Conservation (phyloP, 805 yeast genomes). For the Debaryomyces castellii region DNA sequence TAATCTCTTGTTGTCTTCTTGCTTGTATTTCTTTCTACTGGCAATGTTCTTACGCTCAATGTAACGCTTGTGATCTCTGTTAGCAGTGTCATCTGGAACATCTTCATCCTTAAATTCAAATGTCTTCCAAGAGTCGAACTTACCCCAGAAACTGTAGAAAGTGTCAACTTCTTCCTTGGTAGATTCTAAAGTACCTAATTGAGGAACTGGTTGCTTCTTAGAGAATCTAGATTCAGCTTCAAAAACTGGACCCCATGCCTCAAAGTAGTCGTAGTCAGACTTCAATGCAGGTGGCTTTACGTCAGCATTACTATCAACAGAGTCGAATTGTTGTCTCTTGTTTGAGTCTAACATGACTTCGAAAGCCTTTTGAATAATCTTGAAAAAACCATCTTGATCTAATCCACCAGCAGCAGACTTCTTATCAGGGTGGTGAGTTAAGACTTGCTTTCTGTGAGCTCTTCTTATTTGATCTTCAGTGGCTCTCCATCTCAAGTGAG, state of each 20-base stretch:
- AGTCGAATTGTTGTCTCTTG: slow-evolving; percentile 92
- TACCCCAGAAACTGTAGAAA: slow-evolving; percentile 91
- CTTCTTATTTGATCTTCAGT: slow-evolving; percentile 90
- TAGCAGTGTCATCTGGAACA: slow-evolving; percentile 97
- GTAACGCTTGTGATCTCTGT: slow-evolving; percentile 99
- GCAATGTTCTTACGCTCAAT: slow-evolving; percentile 96
- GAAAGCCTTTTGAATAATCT: slow-evolving; percentile 94
- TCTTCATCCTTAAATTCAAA: slow-evolving; percentile 98
- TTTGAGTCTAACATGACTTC: slow-evolving; percentile 83
- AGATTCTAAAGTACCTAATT: slow-evolving; percentile 65
- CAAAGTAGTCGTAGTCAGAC: slow-evolving; percentile 76
- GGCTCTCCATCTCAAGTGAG: slow-evolving; percentile 87
- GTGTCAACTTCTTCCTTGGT: slow-evolving; percentile 81
- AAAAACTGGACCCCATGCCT: slow-evolving; percentile 91
- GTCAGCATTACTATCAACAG: slow-evolving; percentile 88
- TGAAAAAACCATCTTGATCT: slow-evolving; percentile 95
- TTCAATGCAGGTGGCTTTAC: slow-evolving; percentile 75
- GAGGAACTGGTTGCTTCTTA: slow-evolving; percentile 85
- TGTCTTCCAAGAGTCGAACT: slow-evolving; percentile 97
- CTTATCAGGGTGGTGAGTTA: slow-evolving; percentile 98
- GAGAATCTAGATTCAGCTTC: slow-evolving; percentile 91
- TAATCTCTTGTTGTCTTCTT: slow-evolving; percentile 91
- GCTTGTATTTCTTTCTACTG: slow-evolving; percentile 95
- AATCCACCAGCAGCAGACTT: slow-evolving; percentile 87
- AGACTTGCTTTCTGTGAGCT: slow-evolving; percentile 95